Conservation (phyloP, 768 basidiomycete genomes). For the Tephrocybe sp. region DNA sequence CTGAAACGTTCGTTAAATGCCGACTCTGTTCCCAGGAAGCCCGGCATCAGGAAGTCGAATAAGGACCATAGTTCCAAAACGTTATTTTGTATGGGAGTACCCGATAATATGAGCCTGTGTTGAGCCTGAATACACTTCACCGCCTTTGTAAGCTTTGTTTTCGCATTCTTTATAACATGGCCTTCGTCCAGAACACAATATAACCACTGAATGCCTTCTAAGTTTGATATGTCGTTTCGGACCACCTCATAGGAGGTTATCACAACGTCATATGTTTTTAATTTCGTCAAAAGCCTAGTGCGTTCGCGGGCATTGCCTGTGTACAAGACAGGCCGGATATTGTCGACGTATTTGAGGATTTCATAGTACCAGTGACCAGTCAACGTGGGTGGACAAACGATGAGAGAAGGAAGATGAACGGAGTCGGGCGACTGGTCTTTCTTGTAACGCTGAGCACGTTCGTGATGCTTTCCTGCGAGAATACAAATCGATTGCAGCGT, state of each 20-base stretch:
- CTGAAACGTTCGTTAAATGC: conserved; percentile 95
- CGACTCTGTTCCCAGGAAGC: conserved; percentile 93
- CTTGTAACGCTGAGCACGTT: conserved; percentile 69
- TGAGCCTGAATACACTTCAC: conserved; percentile 89
- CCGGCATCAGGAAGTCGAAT: conserved; percentile 99
- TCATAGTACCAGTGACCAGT: conserved; percentile 99
- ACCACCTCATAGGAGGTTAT: conserved; percentile 98
- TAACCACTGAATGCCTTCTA: conserved; percentile 79
- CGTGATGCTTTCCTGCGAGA: conserved; percentile 88
- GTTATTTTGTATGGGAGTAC: conserved; percentile 99
- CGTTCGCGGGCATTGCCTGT: conserved; percentile 87
- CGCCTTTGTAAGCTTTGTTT: conserved; percentile 95
- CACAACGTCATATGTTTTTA: conserved; percentile 81
- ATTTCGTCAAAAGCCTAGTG: conserved; percentile 55
- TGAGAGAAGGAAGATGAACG: conserved; percentile 88
- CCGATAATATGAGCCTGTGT: conserved; percentile 92
- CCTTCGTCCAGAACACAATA: conserved; percentile 98
- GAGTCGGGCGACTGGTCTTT: conserved; percentile 69
- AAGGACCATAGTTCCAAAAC: conserved; percentile 97
- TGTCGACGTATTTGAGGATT: conserved; percentile 87
- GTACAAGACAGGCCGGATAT: conserved; percentile 82
- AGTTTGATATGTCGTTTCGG: conserved; percentile 82
- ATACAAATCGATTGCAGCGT: conserved; percentile 98
- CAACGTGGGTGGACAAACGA: conserved; percentile 95
- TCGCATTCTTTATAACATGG: conserved; percentile 98